A percentile compares a stretch with the other conserved stretches of the same genome.
phyloP scores from a whole-genome alignment of 148 eudicot genomes.

The Polygonum aviculare region DNA sequence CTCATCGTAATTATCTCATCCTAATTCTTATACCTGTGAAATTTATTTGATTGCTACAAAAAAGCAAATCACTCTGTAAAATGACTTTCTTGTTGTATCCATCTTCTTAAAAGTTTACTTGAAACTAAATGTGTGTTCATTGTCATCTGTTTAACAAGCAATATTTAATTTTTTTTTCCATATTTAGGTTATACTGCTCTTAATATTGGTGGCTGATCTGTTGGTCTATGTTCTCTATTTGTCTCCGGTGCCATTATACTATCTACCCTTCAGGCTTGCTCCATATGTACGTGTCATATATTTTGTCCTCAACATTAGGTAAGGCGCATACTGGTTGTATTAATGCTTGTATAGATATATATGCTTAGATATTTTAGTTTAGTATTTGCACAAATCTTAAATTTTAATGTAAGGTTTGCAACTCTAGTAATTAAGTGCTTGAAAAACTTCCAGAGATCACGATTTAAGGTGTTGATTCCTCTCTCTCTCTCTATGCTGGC shows the following conservation, averaged over 20 bases:
- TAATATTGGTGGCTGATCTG: slow-evolving; percentile 56
- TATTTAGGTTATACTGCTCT: slow-evolving; percentile 57
- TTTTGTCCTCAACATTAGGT: slow-evolving; percentile 77
- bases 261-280: slow-evolving; percentile 81
- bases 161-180: not conserved
- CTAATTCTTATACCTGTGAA: not conserved
- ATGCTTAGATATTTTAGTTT: not conserved
- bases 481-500: not conserved
- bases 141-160: not conserved
- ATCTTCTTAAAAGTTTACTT: not conserved
- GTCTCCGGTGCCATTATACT: slow-evolving; percentile 45
- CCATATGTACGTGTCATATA: slow-evolving; percentile 79
- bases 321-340: slow-evolving; percentile 5
- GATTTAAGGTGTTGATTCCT: not conserved
- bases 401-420: not conserved
- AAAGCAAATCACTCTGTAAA: not conserved
- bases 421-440: not conserved
- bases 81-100: not conserved
- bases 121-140: not conserved
- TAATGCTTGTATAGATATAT: not conserved
- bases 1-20: not conserved
- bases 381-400: not conserved
- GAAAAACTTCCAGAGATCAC: not conserved
- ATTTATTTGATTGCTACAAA: not conserved
- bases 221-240: slow-evolving; percentile 41